Base-by-base conservation (phyloP, 805 yeast species). In the Candida anglica region DNA sequence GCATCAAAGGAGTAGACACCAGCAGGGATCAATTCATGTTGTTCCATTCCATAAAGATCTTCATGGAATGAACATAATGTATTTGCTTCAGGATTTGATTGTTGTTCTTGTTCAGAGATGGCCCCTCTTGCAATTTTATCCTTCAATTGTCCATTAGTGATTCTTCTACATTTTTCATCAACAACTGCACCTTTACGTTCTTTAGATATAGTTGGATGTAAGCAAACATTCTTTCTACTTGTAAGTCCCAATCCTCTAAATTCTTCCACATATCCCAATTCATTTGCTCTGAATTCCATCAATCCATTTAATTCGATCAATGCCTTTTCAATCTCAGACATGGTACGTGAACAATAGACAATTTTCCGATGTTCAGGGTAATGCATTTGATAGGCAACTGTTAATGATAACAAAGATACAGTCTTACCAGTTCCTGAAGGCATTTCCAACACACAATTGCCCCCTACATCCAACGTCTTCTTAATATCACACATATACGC, bases 351-450 rank as follows among this genome's bases (percentile, higher is more conserved):
- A 60, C 99, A 93, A 61, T 93, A 93, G 5, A 93, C 86, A 45
- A 93, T 80, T 69, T 91, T 93, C 13, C 96, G 66, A 52, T 87
- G 96, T 51, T 91, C 97, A 7, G 96, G 95, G 56, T 91, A 89
- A 68, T 75, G 77, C 86, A 86, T 79, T 57, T 93, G 99, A 59
- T 93, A 93, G 10, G 98, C 96, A 29, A 93, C 87, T 0, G 98
- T 87, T 28, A 93, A 63, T 0, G 98, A 87, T 19, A 93, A 67
- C 54, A 93, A 69, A 0, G 98, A 88, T 3, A 93, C 85, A 24
- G 99, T 93, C 57, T 93, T 93, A 27, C 99, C 99, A 3, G 99
- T 93, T 3, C 99, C 99, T 5, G 99, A 93, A 46, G 99, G 99
- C 99, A 93, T 93, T 64, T 93, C 99, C 52, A 93, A 60, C 35